Evolutionary conservation across 768 basidiomycete genomes (phyloP).

Genomic region (Leccinum longicurvipes): DNA sequence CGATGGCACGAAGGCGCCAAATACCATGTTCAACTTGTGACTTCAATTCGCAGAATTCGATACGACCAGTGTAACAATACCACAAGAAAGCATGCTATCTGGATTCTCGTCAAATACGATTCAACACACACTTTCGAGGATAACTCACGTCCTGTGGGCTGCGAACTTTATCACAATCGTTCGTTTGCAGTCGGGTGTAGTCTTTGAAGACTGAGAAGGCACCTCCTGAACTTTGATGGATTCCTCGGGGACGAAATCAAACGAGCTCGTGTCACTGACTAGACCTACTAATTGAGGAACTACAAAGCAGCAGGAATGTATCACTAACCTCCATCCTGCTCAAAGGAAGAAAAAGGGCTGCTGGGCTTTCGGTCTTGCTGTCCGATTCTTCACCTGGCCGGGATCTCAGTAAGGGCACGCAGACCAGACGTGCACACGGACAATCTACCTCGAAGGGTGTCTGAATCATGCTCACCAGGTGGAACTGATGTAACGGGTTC

Average conservation of each 20-base stretch:
- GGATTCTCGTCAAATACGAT: background rate
- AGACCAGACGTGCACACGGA: background rate
- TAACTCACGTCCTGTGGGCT: slow-evolving; percentile 14
- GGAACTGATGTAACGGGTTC: background rate
- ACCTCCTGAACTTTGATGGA: background rate
- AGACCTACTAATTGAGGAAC: slow-evolving; percentile 7
- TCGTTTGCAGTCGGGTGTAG: background rate
- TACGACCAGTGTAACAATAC: slow-evolving; percentile 24
- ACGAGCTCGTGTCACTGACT: slow-evolving; percentile 4
- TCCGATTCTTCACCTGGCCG: slow-evolving; percentile 9
- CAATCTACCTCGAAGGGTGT: slow-evolving; percentile 1
- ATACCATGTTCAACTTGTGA: slow-evolving; percentile 10
- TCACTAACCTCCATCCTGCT: slow-evolving; percentile 7
- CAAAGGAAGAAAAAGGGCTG: slow-evolving; percentile 11
- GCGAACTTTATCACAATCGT: slow-evolving; percentile 9
- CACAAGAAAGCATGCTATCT: slow-evolving; percentile 26
- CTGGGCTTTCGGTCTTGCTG: background rate
- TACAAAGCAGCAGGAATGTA: background rate
- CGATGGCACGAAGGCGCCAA: background rate
- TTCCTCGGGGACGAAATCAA: slow-evolving; percentile 3
- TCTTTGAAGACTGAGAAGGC: background rate
- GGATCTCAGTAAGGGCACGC: background rate
- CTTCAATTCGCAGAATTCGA: slow-evolving; percentile 16
- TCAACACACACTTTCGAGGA: background rate
- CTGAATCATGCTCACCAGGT: background rate